These are phyloP conservation scores for Cladosporium sp. DNA, from an alignment of 2,329 filamentous ascomycete species.

Conservation along the genomic window DNA sequence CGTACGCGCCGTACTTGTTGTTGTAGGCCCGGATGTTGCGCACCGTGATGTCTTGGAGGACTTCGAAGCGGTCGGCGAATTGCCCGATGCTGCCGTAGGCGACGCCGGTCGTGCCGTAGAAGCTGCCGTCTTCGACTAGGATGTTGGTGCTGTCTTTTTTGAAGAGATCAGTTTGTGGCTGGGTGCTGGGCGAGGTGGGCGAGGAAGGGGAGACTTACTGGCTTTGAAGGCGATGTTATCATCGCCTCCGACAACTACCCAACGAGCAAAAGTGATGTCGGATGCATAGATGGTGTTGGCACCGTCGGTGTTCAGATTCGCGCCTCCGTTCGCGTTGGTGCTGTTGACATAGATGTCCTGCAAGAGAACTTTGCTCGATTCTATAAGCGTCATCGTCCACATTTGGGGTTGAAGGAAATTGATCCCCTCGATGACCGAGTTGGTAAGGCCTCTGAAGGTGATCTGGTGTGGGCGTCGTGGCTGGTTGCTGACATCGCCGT, in stretches of 20 bases:
- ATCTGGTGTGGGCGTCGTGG: constrained; percentile 49
- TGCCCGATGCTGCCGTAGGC: constrained; percentile 56
- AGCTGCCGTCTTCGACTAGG: constrained; percentile 44
- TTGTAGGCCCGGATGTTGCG: constrained; percentile 36
- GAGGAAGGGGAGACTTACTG: constrained; percentile 23
- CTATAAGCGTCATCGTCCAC: constrained; percentile 52
- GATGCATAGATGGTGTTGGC: constrained; percentile 52
- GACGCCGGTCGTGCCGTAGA: constrained; percentile 49
- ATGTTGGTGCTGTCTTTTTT: constrained; percentile 51
- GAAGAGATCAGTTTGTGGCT: not conserved
- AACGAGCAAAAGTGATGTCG: constrained; percentile 48
- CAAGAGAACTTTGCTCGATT: constrained; percentile 44
- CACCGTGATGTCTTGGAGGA: constrained; percentile 46
- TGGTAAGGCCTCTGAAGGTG: constrained; percentile 46
- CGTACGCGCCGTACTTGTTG: constrained; percentile 15
- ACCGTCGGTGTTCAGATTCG: constrained; percentile 42
- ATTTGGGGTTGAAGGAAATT: constrained; percentile 55
- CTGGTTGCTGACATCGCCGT: constrained; percentile 26
- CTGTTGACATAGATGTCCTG: constrained; percentile 52
- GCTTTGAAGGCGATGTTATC: constrained; percentile 52
- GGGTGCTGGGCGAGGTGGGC: not conserved
- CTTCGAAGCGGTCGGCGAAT: constrained; percentile 46
- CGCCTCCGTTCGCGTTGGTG: constrained; percentile 29
- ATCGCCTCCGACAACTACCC: constrained; percentile 50
- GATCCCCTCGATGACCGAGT: constrained; percentile 46